phyloP scores from a whole-genome alignment of 192 early-diverging fungal genomes.

The Chytriomyces confervae region DNA sequence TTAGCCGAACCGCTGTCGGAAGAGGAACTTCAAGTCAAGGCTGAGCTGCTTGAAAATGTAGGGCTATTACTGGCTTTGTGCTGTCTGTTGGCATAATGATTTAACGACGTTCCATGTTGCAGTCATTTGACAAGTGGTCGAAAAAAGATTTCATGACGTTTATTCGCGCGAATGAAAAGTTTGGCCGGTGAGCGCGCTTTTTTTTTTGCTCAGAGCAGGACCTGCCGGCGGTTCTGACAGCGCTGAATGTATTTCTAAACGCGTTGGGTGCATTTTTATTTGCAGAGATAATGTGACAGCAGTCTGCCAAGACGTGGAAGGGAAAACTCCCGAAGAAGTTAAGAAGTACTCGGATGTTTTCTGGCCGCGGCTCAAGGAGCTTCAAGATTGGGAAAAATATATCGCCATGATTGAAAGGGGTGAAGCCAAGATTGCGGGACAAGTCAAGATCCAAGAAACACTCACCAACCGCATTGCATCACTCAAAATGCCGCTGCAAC shows the following conservation, averaged over 20 bases:
- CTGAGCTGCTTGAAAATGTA: constrained; percentile 40
- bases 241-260: neutral
- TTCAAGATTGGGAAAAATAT: constrained; percentile 86
- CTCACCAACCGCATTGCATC: constrained; percentile 77
- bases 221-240: no score
- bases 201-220: neutral
- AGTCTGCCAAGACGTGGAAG: constrained; percentile 89
- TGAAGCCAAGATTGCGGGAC: constrained; percentile 78
- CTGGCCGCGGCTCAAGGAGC: constrained; percentile 86
- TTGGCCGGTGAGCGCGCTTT: constrained; percentile 65
- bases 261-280: neutral
- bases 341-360: constrained; percentile 84
- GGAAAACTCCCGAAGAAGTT: constrained; percentile 88
- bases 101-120: constrained; percentile 5
- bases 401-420: constrained; percentile 87
- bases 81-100: constrained; percentile 34
- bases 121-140: constrained; percentile 91
- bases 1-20: constrained; percentile 87
- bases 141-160: constrained; percentile 89
- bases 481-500: constrained; percentile 81
- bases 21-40: constrained; percentile 82
- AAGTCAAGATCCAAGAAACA: constrained; percentile 82
- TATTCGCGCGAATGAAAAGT: constrained; percentile 83
- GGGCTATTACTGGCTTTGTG: neutral
- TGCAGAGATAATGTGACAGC: constrained; percentile 68